These are phyloP conservation scores for Tranzscheliella williamsii DNA, from an alignment of 1,284 basidiomycete species.

Conservation along the genomic window DNA sequence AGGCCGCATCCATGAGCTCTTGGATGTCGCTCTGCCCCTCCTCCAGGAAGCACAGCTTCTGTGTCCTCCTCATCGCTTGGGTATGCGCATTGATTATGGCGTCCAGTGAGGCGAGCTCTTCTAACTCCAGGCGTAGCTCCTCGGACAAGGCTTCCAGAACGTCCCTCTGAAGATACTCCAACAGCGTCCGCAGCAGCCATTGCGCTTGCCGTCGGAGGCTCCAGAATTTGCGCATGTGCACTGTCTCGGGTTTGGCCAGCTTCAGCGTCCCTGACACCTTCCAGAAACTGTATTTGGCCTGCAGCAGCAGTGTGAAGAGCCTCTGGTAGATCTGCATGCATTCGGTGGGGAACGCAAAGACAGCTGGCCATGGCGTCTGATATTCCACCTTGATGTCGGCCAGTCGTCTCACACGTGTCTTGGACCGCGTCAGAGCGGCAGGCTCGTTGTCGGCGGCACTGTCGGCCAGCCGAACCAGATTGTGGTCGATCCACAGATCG, in stretches of 20 bases:
- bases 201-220: slow-evolving; percentile 19
- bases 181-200: slow-evolving; percentile 28
- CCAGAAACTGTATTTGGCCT: slow-evolving; percentile 22
- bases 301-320: slow-evolving; percentile 25
- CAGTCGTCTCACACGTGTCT: slow-evolving; percentile 14
- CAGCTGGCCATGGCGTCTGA: slow-evolving; percentile 36
- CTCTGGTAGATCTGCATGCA: slow-evolving; percentile 28
- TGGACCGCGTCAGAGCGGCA: slow-evolving; percentile 6
- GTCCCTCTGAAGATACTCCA: slow-evolving; percentile 21
- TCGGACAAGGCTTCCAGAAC: slow-evolving; percentile 7
- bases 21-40: slow-evolving; percentile 15
- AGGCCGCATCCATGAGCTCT: slow-evolving; percentile 12
- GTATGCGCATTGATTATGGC: slow-evolving; percentile 13
- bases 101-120: slow-evolving; percentile 15
- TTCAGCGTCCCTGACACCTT: slow-evolving; percentile 20
- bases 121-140: slow-evolving; percentile 7
- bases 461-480: slow-evolving; percentile 13
- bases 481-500: slow-evolving; percentile 27
- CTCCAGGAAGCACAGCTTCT: slow-evolving; percentile 26
- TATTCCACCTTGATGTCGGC: slow-evolving; percentile 24
- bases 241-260: slow-evolving; percentile 16
- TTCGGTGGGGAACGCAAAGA: slow-evolving; percentile 11
- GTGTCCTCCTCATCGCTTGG: slow-evolving; percentile 12
- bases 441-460: slow-evolving; percentile 8
- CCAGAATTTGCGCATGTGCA: slow-evolving; percentile 35